Base-by-base conservation (phyloP, 2,329 filamentous ascomycete species). In the Escovopsis weberi region DNA sequence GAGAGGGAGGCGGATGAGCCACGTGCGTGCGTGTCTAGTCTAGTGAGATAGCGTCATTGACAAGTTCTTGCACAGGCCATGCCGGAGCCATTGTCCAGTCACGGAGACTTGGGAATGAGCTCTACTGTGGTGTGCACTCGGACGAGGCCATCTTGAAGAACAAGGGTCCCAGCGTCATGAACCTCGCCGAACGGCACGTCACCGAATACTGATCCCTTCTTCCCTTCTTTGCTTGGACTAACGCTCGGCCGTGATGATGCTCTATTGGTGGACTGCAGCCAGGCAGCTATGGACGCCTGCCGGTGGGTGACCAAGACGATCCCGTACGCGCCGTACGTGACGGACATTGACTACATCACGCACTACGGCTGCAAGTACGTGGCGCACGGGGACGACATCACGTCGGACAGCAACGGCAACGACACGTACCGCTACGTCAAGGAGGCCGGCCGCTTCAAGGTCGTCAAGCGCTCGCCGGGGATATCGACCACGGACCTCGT, bases 391-490 rank as follows among this genome's bases (percentile, higher is more conserved):
- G 91, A 96, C 61, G 89, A 96, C 63, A 94, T 96, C 57, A 96
- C 91, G 3, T 94, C 87, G 0, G 91, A 98, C 63, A 85, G 83
- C 58, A 79, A 80, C 51, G 91, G 91, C 36, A 82, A 94, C 60
- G 91, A 98, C 66, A 96, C 89, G 67, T 98, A 98, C 66, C 84
- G 91, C 47, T 96, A 89, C 57, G 91, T 98, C 55, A 98, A 98
- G 66, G 81, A 84, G 35, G 91, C 89, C 1, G 82, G 82, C 11
- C 77, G 91, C 37, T 98, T 98, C 75, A 88, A 93, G 65, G 86
- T 98, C 15, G 91, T 98, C 38, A 94, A 94, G 67, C 77, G 91
- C 49, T 96, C 91, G 2, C 91, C 91, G 0, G 88, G 86, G 46
- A 98, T 98, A 56, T 94, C 86, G 9, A 98, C 91, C 2, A 98